Evolutionary conservation across 306 rosid genomes (phyloP), one percentile per base, ranked within the genome.

Genomic region (Macrotyloma uniflorum): DNA sequence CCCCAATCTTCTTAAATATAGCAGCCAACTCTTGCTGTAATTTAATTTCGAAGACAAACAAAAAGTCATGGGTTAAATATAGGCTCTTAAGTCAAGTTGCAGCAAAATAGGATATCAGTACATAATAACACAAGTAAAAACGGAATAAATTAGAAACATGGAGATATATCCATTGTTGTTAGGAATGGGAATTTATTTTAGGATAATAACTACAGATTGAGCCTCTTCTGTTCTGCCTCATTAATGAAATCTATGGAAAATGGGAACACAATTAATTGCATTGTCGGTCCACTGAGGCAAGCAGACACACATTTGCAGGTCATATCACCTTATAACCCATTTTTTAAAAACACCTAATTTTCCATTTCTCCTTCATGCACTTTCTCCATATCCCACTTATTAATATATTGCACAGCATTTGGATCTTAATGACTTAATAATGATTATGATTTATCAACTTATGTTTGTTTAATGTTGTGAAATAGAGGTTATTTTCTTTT

Each of bases 21-120:
- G 99, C 96, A 83, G 94, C 99, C 75, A 96, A 94, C 87, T 96
- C 99, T 96, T 90, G 98, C 99, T 96, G 88, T 54, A 80, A 70
- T 85, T 46, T 32, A 24, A 47, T 57, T 59, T 72, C 3, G 8
- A 65, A 72, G 67, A 62, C 46, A 79, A 59, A 78, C 45, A 43
- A 46, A 72, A 14, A 24, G 13, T 57, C 40, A 14, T 67, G 33
- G 46, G 15, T 32, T 40, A 51, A 11, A 40, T 40, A 70, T 63
- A 43, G n/a, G 9, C 30, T n/a, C 35, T 63, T 35, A 35, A 35
- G 10, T 35, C 0, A 26, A 49, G 50, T 85, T 69, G 38, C 47
- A 47, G 64, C 45, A 36, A 66, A 59, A 45, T 20, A 43, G 20
- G 38, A 63, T 70, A 77, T 5, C 12, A 43, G 68, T 68, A 36